These are phyloP conservation scores for Pleurostoma richardsiae DNA, from an alignment of 2,329 filamentous ascomycete species.

Conservation along the genomic window DNA sequence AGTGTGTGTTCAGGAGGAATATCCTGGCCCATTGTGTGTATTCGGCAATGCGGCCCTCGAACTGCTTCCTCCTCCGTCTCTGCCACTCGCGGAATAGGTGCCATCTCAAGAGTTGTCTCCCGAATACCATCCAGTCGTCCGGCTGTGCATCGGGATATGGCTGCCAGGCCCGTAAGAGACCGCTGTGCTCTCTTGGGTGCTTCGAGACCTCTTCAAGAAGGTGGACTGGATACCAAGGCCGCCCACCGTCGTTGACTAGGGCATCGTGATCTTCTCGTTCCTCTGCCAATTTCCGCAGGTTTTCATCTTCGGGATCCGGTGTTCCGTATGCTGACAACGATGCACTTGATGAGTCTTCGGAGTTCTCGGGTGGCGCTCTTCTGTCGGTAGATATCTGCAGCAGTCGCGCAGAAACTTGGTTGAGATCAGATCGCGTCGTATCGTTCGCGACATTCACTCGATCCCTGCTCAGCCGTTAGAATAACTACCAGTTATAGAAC, in stretches of 20 bases:
- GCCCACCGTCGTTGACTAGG: neutral
- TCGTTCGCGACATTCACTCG: neutral
- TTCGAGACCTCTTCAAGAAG: neutral
- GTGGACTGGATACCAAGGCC: neutral
- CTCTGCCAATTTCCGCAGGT: neutral
- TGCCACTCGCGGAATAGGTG: neutral
- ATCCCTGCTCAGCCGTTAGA: neutral
- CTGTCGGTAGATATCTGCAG: neutral
- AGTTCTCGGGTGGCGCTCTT: neutral
- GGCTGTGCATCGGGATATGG: neutral
- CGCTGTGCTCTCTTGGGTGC: neutral
- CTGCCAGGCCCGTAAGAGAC: neutral
- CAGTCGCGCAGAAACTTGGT: neutral
- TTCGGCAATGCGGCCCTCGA: neutral
- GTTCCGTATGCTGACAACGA: neutral
- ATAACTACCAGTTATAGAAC: neutral
- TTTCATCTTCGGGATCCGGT: neutral
- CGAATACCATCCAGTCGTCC: neutral
- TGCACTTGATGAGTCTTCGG: neutral
- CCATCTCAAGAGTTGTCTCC: neutral
- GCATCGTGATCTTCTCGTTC: neutral
- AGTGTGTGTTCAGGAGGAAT: neutral
- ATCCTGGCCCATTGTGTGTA: neutral
- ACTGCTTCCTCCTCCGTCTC: neutral
- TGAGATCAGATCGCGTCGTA: neutral